Percentiles rank a stretch among this genome's conserved stretches.
phyloP scores from a whole-genome alignment of 371 early-diverging fungal species.

The Mortierella sp. region DNA sequence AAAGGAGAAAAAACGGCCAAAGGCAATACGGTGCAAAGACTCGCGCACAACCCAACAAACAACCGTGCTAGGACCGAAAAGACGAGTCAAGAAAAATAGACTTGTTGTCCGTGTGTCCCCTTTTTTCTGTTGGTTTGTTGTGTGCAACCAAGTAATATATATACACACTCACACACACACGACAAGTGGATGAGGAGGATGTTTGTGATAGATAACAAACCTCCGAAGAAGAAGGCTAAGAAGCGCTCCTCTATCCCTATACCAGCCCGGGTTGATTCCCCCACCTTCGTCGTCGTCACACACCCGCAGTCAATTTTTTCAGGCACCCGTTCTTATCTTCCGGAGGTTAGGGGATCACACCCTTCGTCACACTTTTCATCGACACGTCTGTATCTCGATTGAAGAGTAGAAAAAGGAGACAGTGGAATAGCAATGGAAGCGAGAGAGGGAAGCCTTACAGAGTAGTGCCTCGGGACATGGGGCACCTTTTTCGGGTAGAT shows the following conservation, averaged over 20 bases:
- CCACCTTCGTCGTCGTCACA: neutral
- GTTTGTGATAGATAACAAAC: neutral
- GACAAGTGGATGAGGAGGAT: neutral
- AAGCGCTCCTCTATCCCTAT: neutral
- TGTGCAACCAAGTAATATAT: neutral
- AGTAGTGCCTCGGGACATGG: conserved; percentile 42
- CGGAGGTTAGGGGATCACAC: neutral
- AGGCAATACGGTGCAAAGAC: neutral
- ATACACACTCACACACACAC: neutral
- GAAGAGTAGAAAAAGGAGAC: neutral
- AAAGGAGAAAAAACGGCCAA: neutral
- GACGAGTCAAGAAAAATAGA: neutral
- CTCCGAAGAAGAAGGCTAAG: neutral
- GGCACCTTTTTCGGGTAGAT: conserved; percentile 24
- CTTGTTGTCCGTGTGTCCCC: neutral
- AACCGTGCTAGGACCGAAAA: neutral
- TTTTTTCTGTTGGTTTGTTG: neutral
- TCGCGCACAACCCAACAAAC: neutral
- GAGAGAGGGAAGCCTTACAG: conserved; percentile 24
- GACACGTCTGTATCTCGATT: neutral
- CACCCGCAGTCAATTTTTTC: neutral
- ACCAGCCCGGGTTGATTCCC: neutral
- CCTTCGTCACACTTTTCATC: neutral
- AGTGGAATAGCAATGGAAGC: neutral
- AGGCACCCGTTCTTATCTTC: neutral